phyloP scores from a whole-genome alignment of 768 basidiomycete genomes.

The Amanita phalloides region DNA sequence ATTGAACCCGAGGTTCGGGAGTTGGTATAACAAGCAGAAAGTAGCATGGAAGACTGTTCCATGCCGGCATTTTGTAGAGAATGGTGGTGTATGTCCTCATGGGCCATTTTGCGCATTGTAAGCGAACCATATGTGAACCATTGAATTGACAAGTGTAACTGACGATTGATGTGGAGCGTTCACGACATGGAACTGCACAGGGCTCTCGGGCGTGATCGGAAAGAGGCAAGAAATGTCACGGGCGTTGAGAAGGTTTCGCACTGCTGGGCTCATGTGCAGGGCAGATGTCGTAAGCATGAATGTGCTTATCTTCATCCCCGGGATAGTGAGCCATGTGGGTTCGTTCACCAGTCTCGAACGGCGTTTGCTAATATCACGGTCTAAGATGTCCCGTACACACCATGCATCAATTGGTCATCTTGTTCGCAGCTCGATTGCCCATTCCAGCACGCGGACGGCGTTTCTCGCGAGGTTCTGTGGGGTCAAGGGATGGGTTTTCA shows the following conservation, averaged over 20 bases:
- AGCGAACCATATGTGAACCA: constrained; percentile 9
- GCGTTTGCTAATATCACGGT: background rate
- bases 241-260: constrained; percentile 1
- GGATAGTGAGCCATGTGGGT: constrained; percentile 2
- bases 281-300: background rate
- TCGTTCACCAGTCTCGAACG: background rate
- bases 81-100: constrained; percentile 30
- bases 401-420: background rate
- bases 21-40: background rate
- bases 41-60: constrained; percentile 24
- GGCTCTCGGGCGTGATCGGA: constrained; percentile 9
- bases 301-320: constrained; percentile 3
- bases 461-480: background rate
- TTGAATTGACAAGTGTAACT: constrained; percentile 10
- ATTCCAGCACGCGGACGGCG: background rate
- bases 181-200: constrained; percentile 18
- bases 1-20: background rate
- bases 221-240: constrained; percentile 6
- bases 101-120: constrained; percentile 33
- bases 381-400: constrained; percentile 4
- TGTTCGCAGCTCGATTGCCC: background rate
- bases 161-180: constrained; percentile 14
- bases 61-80: constrained; percentile 30
- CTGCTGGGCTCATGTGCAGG: constrained; percentile 6
- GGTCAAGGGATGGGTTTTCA: background rate